Evolutionary conservation across 1,284 basidiomycete species (phyloP), one percentile per base, ranked within the genome.

Genomic region (Irpex sp.): DNA sequence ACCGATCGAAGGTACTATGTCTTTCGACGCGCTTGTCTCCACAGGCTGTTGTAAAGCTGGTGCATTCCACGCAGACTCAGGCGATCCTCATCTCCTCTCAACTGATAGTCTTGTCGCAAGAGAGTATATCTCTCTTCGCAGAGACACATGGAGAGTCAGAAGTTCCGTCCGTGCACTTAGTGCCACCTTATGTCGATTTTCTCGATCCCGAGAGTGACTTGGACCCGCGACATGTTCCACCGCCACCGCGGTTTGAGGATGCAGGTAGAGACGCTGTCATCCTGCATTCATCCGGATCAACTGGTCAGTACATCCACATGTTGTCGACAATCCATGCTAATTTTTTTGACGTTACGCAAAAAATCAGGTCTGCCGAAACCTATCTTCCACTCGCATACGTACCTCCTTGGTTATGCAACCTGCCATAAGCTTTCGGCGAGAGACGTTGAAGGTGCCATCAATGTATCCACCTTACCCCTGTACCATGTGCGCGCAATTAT

Each of bases 241-340:
- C 73, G 11, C 76, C 76, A 31, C 67, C 71, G 3, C 60, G 62
- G 49, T 76, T 71, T 49, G 62, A 54, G 1, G 64, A 68, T 61
- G 54, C 60, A 2, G 68, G 67, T 6, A 66, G 68, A 13, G 75
- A 77, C 57, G 67, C 73, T 13, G 73, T 77, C 7, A 74, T 78
- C 21, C 65, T 78, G 66, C 77, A 79, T 61, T 75, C 75, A 5
- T 76, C 75, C 11, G 77, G 77, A 13, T 77, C 77, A 0, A 78
- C 77, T 17, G 77, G 76, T 37, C n/a, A 33, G 63, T 60, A 5
- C 8, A 6, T 15, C 49, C 15, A 9, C 21, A n/a, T 26, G 11
- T 31, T 49, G 26, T 21, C 43, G 8, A 57, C 9, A 43, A 4
- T 19, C 21, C 11, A 56, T 56, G 7, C 35, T 11, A 5, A 56